Conservation (phyloP, 2,329 filamentous ascomycete genomes). For the Didymella glomerata region DNA sequence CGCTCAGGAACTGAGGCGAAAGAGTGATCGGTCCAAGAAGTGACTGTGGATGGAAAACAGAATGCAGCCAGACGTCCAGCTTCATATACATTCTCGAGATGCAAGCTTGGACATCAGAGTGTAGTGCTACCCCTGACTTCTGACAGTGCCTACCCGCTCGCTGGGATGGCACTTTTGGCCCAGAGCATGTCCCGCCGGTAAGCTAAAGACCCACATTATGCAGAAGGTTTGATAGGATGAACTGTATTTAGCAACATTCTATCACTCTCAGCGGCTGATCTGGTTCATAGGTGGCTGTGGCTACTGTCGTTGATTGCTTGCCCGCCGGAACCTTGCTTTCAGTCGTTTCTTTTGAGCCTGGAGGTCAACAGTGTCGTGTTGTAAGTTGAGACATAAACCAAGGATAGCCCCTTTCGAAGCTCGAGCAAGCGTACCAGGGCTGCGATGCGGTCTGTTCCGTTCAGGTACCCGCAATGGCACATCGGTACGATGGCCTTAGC, state of each 20-base stretch:
- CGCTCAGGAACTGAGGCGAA: constrained; percentile 29
- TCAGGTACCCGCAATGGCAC: constrained; percentile 16
- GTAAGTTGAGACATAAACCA: neutral
- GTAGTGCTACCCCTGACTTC: constrained; percentile 16
- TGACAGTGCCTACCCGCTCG: neutral
- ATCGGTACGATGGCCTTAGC: constrained; percentile 9
- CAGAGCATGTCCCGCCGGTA: constrained; percentile 9
- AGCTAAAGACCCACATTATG: constrained; percentile 7
- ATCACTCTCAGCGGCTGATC: neutral
- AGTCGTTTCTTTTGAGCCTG: neutral
- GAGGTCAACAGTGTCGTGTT: neutral
- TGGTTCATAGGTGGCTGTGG: neutral
- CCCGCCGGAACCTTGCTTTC: neutral
- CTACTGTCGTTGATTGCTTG: neutral
- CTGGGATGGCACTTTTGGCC: constrained; percentile 4
- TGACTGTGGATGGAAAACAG: constrained; percentile 22
- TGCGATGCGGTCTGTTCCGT: constrained; percentile 3
- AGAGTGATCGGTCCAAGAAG: constrained; percentile 27
- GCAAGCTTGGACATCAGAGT: constrained; percentile 11
- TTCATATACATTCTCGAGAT: constrained; percentile 15
- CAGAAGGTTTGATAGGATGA: constrained; percentile 8
- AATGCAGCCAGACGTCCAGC: constrained; percentile 4
- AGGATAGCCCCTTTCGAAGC: neutral
- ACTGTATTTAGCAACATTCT: constrained; percentile 3
- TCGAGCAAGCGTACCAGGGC: neutral